Conservation (phyloP, 306 rosid genomes). For the Herpetospermum pedunculosum region DNA sequence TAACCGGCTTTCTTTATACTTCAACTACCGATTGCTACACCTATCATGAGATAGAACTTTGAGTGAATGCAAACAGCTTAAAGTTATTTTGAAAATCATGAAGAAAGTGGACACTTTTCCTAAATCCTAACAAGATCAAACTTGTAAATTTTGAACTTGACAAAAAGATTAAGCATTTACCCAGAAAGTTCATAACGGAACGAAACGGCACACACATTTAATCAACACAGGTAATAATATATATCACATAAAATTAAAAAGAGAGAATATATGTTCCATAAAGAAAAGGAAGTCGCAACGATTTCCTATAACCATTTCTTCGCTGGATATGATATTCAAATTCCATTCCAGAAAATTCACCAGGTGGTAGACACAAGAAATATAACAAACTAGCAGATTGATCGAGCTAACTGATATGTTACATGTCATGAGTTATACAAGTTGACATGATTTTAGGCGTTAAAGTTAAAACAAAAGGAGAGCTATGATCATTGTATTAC, state of each 20-base stretch:
- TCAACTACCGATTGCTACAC: neutral
- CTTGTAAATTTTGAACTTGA: neutral
- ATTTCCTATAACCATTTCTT: neutral
- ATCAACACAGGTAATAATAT: neutral
- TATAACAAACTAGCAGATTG: neutral
- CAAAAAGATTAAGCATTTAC: neutral
- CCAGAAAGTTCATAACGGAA: neutral
- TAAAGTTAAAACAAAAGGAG: neutral
- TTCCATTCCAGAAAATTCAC: neutral
- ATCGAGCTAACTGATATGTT: neutral
- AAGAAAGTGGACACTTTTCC: neutral
- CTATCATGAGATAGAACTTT: neutral
- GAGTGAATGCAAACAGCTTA: neutral
- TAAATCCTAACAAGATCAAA: neutral
- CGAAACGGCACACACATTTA: neutral
- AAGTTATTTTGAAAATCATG: neutral
- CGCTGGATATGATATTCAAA: neutral
- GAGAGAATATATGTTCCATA: neutral
- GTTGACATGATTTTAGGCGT: neutral
- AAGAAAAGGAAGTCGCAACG: neutral
- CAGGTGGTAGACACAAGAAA: neutral
- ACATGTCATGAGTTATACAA: neutral
- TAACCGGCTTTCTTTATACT: neutral
- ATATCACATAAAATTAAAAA: neutral
- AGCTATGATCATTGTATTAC: slow-evolving; percentile 19